Conservation (phyloP, 306 rosid genomes). For the Medicago lupulina region DNA sequence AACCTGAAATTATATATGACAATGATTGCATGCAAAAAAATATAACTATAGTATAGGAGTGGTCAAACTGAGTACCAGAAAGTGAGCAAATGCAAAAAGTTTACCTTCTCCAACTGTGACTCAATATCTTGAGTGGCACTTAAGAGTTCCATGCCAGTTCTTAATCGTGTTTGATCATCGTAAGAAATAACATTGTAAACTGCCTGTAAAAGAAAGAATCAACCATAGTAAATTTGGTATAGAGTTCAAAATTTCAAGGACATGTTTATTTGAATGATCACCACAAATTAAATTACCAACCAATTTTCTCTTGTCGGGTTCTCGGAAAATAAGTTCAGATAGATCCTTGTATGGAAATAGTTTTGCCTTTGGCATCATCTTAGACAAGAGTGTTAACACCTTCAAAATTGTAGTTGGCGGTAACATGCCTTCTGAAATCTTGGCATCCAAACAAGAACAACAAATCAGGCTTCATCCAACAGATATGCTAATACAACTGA, state of each 20-base stretch:
- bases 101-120: conserved; percentile 67
- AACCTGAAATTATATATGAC: conserved; percentile 50
- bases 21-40: conserved; percentile 14
- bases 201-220: conserved; percentile 52
- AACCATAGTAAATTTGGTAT: conserved; percentile 11
- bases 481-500: neutral
- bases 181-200: conserved; percentile 84
- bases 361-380: conserved; percentile 75
- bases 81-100: conserved; percentile 38
- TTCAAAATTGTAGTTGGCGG: conserved; percentile 73
- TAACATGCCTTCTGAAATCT: conserved; percentile 80
- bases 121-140: conserved; percentile 77
- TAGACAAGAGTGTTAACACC: conserved; percentile 61
- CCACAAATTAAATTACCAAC: conserved; percentile 54
- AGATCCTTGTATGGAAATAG: conserved; percentile 74
- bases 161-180: conserved; percentile 61
- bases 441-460: conserved; percentile 51
- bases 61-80: neutral
- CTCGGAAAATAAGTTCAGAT: conserved; percentile 68
- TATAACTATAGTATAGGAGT: neutral
- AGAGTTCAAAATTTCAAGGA: neutral
- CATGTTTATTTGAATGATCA: neutral
- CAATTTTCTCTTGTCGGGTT: conserved; percentile 74
- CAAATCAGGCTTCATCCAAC: conserved; percentile 37
- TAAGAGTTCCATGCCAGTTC: conserved; percentile 82